These are phyloP conservation scores for Jamesozyma piceae DNA, from an alignment of 805 yeast genomes.

Conservation along the genomic window DNA sequence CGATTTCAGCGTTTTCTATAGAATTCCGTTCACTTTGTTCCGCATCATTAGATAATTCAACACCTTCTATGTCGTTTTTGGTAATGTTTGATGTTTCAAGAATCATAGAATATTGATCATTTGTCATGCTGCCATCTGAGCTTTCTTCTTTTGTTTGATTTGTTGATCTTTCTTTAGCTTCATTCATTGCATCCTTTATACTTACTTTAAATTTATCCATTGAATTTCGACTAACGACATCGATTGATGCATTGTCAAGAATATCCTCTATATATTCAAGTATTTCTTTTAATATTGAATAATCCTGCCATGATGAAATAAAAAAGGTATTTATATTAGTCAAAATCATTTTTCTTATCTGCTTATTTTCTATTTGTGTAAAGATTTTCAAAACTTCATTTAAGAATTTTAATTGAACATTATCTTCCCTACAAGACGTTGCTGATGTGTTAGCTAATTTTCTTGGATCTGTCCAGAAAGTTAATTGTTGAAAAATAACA, in stretches of 20 bases:
- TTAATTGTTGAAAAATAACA: conserved; percentile 56
- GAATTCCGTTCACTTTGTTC: background rate
- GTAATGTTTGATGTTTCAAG: conserved; percentile 10
- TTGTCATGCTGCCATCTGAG: conserved; percentile 5
- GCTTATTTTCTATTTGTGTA: conserved; percentile 39
- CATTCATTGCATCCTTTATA: conserved; percentile 7
- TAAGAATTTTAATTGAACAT: conserved; percentile 49
- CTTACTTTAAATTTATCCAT: conserved; percentile 24
- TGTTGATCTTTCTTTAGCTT: conserved; percentile 6
- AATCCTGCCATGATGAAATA: conserved; percentile 30
- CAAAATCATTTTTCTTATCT: conserved; percentile 45
- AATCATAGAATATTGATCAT: conserved; percentile 18
- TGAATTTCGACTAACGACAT: conserved; percentile 29
- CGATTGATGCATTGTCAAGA: conserved; percentile 28
- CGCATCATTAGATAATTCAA: background rate
- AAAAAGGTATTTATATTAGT: conserved; percentile 41
- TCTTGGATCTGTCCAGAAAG: conserved; percentile 79
- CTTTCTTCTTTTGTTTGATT: conserved; percentile 1
- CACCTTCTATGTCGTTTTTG: background rate
- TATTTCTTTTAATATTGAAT: conserved; percentile 21
- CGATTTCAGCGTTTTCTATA: background rate
- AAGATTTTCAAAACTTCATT: conserved; percentile 45
- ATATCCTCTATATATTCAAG: conserved; percentile 23
- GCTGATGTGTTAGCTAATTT: conserved; percentile 44
- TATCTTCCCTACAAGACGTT: conserved; percentile 34